Conservation (phyloP, 1,284 basidiomycete species). For the Marasmius oreades region DNA sequence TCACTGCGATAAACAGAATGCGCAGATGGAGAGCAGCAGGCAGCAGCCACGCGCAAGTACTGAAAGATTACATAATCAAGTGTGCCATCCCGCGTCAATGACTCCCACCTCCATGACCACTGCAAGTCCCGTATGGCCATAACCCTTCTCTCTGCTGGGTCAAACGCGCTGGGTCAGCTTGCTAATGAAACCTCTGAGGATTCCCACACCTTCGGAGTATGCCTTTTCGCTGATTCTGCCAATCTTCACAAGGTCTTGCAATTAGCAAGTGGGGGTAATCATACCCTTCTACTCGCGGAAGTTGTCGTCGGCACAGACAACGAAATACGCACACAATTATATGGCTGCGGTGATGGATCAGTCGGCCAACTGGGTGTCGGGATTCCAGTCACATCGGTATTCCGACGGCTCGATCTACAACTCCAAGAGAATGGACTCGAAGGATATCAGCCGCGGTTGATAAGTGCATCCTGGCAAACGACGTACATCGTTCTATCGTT, state of each 20-base stretch:
- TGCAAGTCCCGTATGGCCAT: too few species aligned
- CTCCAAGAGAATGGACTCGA: conserved; percentile 28
- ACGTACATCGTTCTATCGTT: conserved; percentile 61
- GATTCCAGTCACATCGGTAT: conserved; percentile 31
- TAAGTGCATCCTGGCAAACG: conserved; percentile 81
- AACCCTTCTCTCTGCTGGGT: conserved; percentile 58
- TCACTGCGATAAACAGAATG: too few species aligned
- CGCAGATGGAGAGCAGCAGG: too few species aligned
- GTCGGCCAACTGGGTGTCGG: conserved; percentile 59
- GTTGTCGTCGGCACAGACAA: conserved; percentile 13
- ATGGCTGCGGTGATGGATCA: conserved; percentile 65
- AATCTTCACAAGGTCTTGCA: conserved; percentile 33
- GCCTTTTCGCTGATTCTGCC: conserved; percentile 35
- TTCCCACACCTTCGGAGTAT: conserved; percentile 48
- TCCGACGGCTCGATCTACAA: conserved; percentile 43
- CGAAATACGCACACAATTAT: conserved; percentile 37
- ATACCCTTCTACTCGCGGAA: conserved; percentile 55
- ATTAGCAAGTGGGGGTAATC: conserved; percentile 61
- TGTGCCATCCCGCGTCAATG: too few species aligned
- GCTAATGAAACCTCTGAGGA: conserved; percentile 58
- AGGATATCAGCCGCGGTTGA: conserved; percentile 35
- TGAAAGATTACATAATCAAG: too few species aligned
- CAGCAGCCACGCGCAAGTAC: too few species aligned
- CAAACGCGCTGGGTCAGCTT: conserved; percentile 78
- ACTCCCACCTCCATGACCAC: too few species aligned